phyloP scores from a whole-genome alignment of 257 asterid species.

The Paraleonurus japonicus region DNA sequence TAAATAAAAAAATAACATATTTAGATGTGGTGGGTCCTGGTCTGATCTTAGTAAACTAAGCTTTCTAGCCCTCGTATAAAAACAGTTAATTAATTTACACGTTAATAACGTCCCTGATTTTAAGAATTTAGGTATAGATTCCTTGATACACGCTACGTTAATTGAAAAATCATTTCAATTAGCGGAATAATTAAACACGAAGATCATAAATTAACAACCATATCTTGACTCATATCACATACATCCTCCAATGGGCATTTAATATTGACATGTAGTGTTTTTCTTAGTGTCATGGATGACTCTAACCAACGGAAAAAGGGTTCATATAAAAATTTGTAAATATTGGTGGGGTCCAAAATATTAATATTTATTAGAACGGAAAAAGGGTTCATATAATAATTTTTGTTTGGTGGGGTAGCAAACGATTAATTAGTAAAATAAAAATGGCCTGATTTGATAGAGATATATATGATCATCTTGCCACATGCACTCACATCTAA shows the following conservation, averaged over 20 bases:
- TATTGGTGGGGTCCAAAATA: conserved; percentile 19
- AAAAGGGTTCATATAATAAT: conserved; percentile 37
- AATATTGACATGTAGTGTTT: conserved; percentile 26
- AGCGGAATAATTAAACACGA: conserved; percentile 14
- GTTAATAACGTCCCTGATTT: conserved; percentile 6
- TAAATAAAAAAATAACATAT: too few species aligned
- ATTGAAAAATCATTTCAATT: not conserved
- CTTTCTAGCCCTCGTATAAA: not conserved
- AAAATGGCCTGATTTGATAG: conserved; percentile 41
- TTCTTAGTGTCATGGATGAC: conserved; percentile 68
- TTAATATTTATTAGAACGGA: conserved; percentile 13
- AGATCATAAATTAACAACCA: conserved; percentile 51
- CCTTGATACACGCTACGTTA: not conserved
- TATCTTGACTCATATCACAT: conserved; percentile 34
- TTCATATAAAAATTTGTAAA: conserved; percentile 25
- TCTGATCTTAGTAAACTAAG: too few species aligned
- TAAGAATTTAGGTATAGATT: conserved; percentile 24
- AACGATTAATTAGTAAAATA: not conserved
- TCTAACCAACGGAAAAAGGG: conserved; percentile 44
- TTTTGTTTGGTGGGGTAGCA: not conserved
- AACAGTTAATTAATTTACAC: conserved; percentile 21
- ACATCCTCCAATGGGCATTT: conserved; percentile 13
- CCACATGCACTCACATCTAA: conserved; percentile 35
- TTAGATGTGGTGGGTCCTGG: too few species aligned
- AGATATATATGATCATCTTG: conserved; percentile 29